A percentile compares a stretch with the other conserved stretches of the same genome.
Evolutionary conservation across 768 basidiomycete genomes (phyloP).

Genomic region (Xerocomellus amylosporus): DNA sequence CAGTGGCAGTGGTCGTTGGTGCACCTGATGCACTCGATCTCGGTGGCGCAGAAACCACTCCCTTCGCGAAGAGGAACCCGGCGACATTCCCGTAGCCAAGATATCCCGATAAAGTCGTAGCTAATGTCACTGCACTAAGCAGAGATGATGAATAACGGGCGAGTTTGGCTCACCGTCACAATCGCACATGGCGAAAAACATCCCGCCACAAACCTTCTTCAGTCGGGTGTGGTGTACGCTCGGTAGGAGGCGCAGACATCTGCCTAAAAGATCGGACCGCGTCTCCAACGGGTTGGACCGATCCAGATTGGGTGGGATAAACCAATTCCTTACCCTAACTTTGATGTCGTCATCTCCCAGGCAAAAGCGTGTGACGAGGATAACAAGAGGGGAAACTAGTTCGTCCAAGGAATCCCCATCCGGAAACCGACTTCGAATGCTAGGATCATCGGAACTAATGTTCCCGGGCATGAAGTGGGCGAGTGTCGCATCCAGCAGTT

Average conservation of each 20-base stretch:
- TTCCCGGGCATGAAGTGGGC: constrained; percentile 65
- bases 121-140: constrained; percentile 34
- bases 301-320: constrained; percentile 80
- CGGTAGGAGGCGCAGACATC: constrained; percentile 71
- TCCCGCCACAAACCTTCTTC: constrained; percentile 79
- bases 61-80: constrained; percentile 91
- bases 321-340: constrained; percentile 55
- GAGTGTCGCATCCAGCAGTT: constrained; percentile 60
- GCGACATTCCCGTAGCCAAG: constrained; percentile 96
- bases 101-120: constrained; percentile 66
- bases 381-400: constrained; percentile 66
- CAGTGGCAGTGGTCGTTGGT: constrained; percentile 33
- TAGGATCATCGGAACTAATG: constrained; percentile 59
- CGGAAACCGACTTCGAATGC: constrained; percentile 45
- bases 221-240: constrained; percentile 71
- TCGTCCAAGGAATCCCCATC: constrained; percentile 69
- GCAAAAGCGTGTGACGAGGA: constrained; percentile 73
- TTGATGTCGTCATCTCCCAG: constrained; percentile 59
- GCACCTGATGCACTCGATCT: constrained; percentile 33
- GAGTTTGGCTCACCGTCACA: constrained; percentile 52
- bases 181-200: constrained; percentile 82
- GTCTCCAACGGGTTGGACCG: constrained; percentile 72
- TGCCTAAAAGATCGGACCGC: constrained; percentile 71
- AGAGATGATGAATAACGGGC: background rate
- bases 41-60: constrained; percentile 63